A percentile compares a stretch with the other conserved stretches of the same genome.
phyloP scores from a whole-genome alignment of 208 protist genomes.

The Leishmania tarentolae region DNA sequence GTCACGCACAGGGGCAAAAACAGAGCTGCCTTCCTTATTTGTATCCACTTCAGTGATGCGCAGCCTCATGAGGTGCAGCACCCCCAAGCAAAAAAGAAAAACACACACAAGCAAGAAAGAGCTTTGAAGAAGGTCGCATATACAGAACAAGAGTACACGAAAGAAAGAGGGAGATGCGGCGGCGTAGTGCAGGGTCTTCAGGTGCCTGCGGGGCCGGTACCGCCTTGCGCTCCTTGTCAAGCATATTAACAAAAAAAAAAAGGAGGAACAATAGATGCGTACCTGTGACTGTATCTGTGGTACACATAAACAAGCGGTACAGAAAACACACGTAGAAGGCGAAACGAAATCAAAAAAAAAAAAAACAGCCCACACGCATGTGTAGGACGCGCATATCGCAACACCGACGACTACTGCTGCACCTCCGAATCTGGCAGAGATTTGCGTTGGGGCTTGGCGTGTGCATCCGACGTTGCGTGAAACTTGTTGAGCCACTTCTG shows the following conservation, averaged over 20 bases:
- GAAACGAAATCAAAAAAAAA: background rate
- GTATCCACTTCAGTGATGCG: background rate
- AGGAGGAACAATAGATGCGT: too few relatives aligned
- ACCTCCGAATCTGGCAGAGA: background rate
- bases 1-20: background rate
- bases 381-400: background rate
- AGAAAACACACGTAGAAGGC: background rate
- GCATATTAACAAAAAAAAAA: background rate
- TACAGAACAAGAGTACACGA: background rate
- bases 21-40: background rate
- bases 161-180: background rate
- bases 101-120: background rate
- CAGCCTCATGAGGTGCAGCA: background rate
- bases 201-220: background rate
- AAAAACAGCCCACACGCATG: background rate
- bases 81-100: background rate
- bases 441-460: background rate
- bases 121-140: background rate
- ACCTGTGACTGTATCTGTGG: background rate
- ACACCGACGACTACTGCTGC: background rate
- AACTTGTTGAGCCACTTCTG: slow-evolving; percentile 2
- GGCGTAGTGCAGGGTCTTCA: background rate
- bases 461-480: background rate
- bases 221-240: background rate
- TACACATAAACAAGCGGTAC: background rate